These are phyloP conservation scores for Gentiana dahurica DNA, from an alignment of 257 asterid genomes.

Conservation along the genomic window DNA sequence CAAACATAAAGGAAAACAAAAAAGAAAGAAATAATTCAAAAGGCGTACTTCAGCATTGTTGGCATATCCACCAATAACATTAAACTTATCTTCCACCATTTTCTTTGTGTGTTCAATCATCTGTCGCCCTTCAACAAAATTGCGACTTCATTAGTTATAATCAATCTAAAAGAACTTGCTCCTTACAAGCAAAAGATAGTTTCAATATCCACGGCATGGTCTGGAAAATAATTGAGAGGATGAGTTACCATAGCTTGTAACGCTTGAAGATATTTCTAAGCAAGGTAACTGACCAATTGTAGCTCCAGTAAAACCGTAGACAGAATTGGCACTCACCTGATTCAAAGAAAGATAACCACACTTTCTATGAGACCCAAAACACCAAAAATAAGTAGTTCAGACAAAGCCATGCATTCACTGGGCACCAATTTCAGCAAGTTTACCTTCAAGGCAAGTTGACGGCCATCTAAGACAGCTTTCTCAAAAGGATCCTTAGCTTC, in stretches of 20 bases:
- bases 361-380: slow-evolving; percentile 2
- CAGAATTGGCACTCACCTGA: slow-evolving; percentile 97
- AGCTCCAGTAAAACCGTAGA: slow-evolving; percentile 96
- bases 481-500: slow-evolving; percentile 93
- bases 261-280: slow-evolving; percentile 95
- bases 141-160: slow-evolving; percentile 15
- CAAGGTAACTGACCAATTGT: slow-evolving; percentile 95
- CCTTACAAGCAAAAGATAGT: not conserved
- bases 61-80: slow-evolving; percentile 67
- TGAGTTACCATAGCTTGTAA: slow-evolving; percentile 89
- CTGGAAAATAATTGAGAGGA: not conserved
- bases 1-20: too few relatives aligned
- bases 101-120: slow-evolving; percentile 98
- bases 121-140: slow-evolving; percentile 65
- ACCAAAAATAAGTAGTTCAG: too few relatives aligned
- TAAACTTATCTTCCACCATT: slow-evolving; percentile 90
- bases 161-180: slow-evolving; percentile 2
- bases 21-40: not conserved
- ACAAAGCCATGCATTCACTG: not conserved
- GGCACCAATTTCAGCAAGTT: not conserved
- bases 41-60: slow-evolving; percentile 78
- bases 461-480: slow-evolving; percentile 97
- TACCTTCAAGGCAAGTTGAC: slow-evolving; percentile 97
- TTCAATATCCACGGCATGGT: not conserved
- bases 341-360: slow-evolving; percentile 4